Evolutionary conservation across 164 flowering plant species (phyloP).

Genomic region (Akebia trifoliata): DNA sequence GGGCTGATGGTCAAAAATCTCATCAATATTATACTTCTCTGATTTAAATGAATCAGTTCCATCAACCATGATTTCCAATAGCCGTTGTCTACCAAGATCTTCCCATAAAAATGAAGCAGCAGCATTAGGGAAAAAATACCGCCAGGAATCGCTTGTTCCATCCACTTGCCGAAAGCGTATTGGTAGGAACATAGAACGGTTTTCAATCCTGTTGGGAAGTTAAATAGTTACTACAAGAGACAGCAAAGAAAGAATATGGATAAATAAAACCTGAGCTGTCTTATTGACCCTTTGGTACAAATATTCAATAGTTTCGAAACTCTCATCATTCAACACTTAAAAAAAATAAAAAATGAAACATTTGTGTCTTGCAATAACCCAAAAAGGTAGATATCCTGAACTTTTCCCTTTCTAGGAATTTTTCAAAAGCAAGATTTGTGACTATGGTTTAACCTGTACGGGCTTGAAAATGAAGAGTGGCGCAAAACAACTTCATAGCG

Average conservation of each 20-base stretch:
- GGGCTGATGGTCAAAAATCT: constrained; percentile 71
- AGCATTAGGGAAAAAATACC: constrained; percentile 64
- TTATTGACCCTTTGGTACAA: not conserved
- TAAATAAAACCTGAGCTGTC: not conserved
- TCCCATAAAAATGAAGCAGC: constrained; percentile 91
- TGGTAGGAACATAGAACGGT: constrained; percentile 77
- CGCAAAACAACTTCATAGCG: constrained; percentile 88
- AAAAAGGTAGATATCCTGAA: constrained; percentile 4
- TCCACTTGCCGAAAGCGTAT: constrained; percentile 81
- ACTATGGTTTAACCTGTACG: constrained; percentile 63
- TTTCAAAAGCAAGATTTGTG: not conserved
- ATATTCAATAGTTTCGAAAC: not conserved
- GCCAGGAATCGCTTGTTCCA: constrained; percentile 82
- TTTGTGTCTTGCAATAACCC: no score
- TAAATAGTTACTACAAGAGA: constrained; percentile 6
- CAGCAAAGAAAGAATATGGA: not conserved
- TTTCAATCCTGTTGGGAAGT: constrained; percentile 74
- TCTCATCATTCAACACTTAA: not conserved
- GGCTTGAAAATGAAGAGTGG: constrained; percentile 65
- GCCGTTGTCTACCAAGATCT: constrained; percentile 78
- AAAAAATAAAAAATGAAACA: not conserved
- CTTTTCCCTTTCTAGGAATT: not conserved
- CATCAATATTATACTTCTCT: constrained; percentile 73
- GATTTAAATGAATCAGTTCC: constrained; percentile 58
- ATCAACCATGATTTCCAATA: constrained; percentile 71